These are phyloP conservation scores for Paracorniculantispora psalliotae DNA, from an alignment of 2,329 filamentous ascomycete genomes.

Conservation along the genomic window DNA sequence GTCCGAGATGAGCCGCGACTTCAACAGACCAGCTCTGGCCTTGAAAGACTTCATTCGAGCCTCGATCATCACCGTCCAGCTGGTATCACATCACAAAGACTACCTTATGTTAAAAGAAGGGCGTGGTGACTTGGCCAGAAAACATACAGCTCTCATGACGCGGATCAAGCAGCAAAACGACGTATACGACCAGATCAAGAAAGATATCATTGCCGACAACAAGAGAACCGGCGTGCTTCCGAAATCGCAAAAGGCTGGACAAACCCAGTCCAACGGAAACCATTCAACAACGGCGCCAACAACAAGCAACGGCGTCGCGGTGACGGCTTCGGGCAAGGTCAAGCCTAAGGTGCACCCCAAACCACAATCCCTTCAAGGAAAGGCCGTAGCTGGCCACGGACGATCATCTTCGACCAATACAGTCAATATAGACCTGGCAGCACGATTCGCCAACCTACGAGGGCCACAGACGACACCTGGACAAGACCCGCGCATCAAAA, in stretches of 20 bases:
- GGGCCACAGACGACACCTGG: constrained; percentile 35
- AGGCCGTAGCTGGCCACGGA: constrained; percentile 36
- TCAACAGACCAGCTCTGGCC: constrained; percentile 65
- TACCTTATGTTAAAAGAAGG: constrained; percentile 60
- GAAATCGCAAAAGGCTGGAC: constrained; percentile 14
- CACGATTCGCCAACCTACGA: constrained; percentile 55
- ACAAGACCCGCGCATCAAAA: constrained; percentile 51
- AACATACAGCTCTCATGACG: constrained; percentile 46
- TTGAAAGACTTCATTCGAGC: constrained; percentile 82
- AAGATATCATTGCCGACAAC: constrained; percentile 59
- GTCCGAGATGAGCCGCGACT: constrained; percentile 58
- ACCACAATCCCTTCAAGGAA: constrained; percentile 61
- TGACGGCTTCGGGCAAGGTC: constrained; percentile 25
- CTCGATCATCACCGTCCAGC: constrained; percentile 70
- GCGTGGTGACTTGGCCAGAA: constrained; percentile 40
- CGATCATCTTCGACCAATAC: constrained; percentile 25
- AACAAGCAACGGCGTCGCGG: background rate
- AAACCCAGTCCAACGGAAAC: constrained; percentile 11
- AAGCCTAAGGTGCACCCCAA: constrained; percentile 59
- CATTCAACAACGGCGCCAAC: constrained; percentile 14
- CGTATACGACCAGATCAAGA: constrained; percentile 54
- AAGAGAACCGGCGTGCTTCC: constrained; percentile 54
- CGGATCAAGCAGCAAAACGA: constrained; percentile 44
- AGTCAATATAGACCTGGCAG: constrained; percentile 44
- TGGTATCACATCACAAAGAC: constrained; percentile 71